A percentile compares a stretch with the other conserved stretches of the same genome.
Evolutionary conservation across 257 asterid species (phyloP).

Genomic region (Nicotiana otophora): DNA sequence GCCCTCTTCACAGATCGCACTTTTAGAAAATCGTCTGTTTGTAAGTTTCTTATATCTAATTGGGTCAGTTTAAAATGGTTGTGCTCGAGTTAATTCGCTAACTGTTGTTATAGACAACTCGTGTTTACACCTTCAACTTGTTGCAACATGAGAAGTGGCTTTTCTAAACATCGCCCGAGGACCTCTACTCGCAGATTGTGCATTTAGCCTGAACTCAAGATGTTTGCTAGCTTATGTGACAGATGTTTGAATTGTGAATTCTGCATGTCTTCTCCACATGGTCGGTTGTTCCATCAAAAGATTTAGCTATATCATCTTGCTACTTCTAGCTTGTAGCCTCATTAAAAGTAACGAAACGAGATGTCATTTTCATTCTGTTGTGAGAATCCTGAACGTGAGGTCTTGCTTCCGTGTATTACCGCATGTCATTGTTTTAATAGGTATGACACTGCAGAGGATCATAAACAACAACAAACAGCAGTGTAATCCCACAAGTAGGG

Average conservation of each 20-base stretch:
- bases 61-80: not conserved
- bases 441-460: not conserved
- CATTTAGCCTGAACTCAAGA: not conserved
- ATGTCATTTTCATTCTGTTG: not conserved
- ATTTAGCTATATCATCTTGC: not conserved
- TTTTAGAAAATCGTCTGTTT: not conserved
- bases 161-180: not conserved
- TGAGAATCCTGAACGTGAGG: not conserved
- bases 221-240: not conserved
- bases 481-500: too few relatives aligned
- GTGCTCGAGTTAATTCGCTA: not conserved
- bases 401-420: not conserved
- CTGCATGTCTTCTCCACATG: constrained; percentile 5
- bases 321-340: not conserved
- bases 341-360: not conserved
- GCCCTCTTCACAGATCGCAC: not conserved
- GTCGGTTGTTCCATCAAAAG: not conserved
- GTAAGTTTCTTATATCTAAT: not conserved
- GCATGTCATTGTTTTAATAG: not conserved
- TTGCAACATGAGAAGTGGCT: not conserved
- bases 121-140: not conserved
- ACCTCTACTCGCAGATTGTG: not conserved
- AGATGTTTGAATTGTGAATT: constrained; percentile 1
- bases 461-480: too few relatives aligned
- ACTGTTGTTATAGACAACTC: not conserved